Evolutionary conservation across 495 filamentous ascomycete species (phyloP).

Genomic region (Talaromyces adpressus): DNA sequence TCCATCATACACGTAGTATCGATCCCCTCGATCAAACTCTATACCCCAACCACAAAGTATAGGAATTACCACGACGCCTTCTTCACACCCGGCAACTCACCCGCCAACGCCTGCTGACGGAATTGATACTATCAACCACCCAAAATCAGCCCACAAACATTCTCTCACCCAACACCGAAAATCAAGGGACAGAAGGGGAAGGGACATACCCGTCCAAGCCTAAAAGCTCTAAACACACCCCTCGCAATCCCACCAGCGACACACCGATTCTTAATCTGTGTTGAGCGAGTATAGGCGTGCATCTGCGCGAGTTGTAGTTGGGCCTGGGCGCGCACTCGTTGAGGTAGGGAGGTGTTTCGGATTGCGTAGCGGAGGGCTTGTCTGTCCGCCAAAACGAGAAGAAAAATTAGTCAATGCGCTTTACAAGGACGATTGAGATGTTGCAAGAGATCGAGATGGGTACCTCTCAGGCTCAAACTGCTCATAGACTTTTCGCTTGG

Average conservation of each 20-base stretch:
- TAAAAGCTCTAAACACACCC: conserved; percentile 83
- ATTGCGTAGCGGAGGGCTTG: conserved; percentile 95
- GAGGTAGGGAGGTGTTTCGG: conserved; percentile 80
- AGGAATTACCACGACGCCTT: conserved; percentile 81
- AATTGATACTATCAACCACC: conserved; percentile 69
- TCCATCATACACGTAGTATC: not conserved
- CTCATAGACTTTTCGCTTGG: conserved; percentile 88
- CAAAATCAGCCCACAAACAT: not conserved
- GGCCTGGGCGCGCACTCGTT: conserved; percentile 75
- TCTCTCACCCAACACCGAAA: not conserved
- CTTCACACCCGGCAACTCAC: conserved; percentile 84
- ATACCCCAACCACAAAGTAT: not conserved
- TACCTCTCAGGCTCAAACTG: conserved; percentile 82
- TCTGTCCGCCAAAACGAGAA: conserved; percentile 34
- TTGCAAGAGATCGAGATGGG: not conserved
- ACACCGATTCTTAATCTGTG: conserved; percentile 90
- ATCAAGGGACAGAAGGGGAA: no score
- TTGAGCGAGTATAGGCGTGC: conserved; percentile 88
- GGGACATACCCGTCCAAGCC: conserved; percentile 72
- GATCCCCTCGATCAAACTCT: not conserved
- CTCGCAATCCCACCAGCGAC: conserved; percentile 78
- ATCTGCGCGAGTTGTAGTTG: conserved; percentile 89
- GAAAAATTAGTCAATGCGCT: conserved; percentile 5
- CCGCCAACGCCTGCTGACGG: conserved; percentile 78
- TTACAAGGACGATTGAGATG: not conserved